Conservation (phyloP, 164 flowering plant species). For the Echeveria elegans region DNA sequence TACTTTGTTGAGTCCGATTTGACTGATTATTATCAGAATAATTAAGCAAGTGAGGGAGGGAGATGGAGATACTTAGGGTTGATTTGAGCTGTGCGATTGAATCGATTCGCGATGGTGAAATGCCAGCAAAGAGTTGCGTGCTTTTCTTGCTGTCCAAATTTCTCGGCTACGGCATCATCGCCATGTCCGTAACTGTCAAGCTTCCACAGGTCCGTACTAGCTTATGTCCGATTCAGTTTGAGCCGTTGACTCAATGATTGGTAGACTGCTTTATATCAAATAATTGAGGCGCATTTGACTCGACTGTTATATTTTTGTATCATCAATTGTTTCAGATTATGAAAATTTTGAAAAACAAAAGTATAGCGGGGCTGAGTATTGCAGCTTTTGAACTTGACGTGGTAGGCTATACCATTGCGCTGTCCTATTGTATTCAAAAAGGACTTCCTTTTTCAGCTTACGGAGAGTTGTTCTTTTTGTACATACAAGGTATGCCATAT, state of each 20-base stretch:
- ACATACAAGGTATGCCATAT: slow-evolving; percentile 61
- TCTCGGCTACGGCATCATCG: slow-evolving; percentile 82
- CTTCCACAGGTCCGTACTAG: slow-evolving; percentile 77
- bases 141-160: slow-evolving; percentile 85
- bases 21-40: too few species aligned
- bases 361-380: slow-evolving; percentile 80
- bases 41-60: too few species aligned
- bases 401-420: slow-evolving; percentile 80
- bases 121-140: slow-evolving; percentile 78
- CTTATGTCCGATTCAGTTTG: neutral
- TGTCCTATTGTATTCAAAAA: slow-evolving; percentile 87
- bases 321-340: slow-evolving; percentile 13
- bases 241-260: too few species aligned
- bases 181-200: slow-evolving; percentile 95
- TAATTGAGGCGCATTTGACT: neutral
- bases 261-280: too few species aligned
- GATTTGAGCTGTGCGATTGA: slow-evolving; percentile 66
- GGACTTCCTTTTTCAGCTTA: slow-evolving; percentile 92
- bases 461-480: slow-evolving; percentile 77
- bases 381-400: slow-evolving; percentile 89
- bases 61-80: slow-evolving; percentile 57
- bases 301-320: too few species aligned
- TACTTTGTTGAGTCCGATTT: too few species aligned
- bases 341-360: slow-evolving; percentile 66
- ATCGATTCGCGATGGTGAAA: slow-evolving; percentile 46